phyloP scores from a whole-genome alignment of 2,329 filamentous ascomycete genomes.

The Macrophomina pseudophaseolina region DNA sequence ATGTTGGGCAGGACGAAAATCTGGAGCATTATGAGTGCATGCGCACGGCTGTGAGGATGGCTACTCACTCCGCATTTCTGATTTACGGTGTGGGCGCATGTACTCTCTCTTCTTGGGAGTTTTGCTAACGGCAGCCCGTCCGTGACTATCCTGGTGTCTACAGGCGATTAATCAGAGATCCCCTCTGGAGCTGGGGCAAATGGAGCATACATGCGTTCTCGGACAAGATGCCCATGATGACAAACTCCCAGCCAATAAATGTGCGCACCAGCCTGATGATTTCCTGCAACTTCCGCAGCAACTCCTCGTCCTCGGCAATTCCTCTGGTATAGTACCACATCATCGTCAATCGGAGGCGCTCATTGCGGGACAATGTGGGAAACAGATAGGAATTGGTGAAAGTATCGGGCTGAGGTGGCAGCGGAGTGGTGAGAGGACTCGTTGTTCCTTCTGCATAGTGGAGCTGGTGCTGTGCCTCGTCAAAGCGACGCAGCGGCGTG shows the following conservation, averaged over 20 bases:
- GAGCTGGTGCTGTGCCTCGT: constrained; percentile 6
- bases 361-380: constrained; percentile 43
- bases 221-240: constrained; percentile 50
- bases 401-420: constrained; percentile 30
- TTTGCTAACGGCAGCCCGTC: constrained; percentile 49
- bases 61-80: constrained; percentile 38
- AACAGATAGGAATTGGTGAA: constrained; percentile 41
- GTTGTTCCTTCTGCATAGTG: constrained; percentile 7
- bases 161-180: background rate
- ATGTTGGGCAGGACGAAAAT: constrained; percentile 52
- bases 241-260: constrained; percentile 53
- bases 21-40: constrained; percentile 27
- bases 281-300: constrained; percentile 50
- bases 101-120: constrained; percentile 52
- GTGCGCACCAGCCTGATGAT: constrained; percentile 50
- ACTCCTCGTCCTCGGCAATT: constrained; percentile 47
- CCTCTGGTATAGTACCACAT: constrained; percentile 54
- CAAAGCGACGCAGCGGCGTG: constrained; percentile 24
- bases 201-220: constrained; percentile 42
- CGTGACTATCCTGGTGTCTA: constrained; percentile 48
- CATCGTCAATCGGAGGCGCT: constrained; percentile 45
- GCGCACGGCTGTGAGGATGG: background rate
- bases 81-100: constrained; percentile 53
- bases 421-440: constrained; percentile 24
- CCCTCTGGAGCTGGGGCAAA: too few relatives aligned